Conservation (phyloP, 305 asterid species). For the Rubia tinctorum region DNA sequence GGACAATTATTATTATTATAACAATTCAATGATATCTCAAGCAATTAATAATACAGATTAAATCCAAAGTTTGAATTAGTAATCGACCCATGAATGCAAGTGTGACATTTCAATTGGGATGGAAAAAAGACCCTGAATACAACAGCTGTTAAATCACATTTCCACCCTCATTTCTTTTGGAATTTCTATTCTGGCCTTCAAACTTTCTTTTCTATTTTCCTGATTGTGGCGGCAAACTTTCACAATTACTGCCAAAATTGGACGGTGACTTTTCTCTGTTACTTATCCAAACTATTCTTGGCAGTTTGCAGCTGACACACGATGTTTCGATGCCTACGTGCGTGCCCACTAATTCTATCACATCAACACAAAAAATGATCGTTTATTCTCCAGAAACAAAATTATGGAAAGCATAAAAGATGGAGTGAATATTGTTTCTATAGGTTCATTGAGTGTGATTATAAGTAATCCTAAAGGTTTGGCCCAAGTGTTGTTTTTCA, state of each 20-base stretch:
- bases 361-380: neutral
- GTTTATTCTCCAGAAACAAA: no score
- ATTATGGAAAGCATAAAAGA: neutral
- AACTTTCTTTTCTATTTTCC: neutral
- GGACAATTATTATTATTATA: no score
- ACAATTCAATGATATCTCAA: no score
- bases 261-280: neutral
- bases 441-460: neutral
- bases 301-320: neutral
- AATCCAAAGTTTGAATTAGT: no score
- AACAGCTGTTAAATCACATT: neutral
- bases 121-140: neutral
- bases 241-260: neutral
- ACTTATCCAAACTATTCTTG: neutral
- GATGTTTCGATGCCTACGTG: neutral
- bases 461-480: neutral
- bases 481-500: neutral
- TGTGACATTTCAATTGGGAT: no score
- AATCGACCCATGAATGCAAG: no score
- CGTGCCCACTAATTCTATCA: neutral
- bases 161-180: neutral
- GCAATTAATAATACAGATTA: no score
- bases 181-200: neutral
- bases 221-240: slow-evolving; percentile 1
- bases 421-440: neutral